Conservation (phyloP, 2,329 filamentous ascomycete genomes). For the Triangularia verruculosa region DNA sequence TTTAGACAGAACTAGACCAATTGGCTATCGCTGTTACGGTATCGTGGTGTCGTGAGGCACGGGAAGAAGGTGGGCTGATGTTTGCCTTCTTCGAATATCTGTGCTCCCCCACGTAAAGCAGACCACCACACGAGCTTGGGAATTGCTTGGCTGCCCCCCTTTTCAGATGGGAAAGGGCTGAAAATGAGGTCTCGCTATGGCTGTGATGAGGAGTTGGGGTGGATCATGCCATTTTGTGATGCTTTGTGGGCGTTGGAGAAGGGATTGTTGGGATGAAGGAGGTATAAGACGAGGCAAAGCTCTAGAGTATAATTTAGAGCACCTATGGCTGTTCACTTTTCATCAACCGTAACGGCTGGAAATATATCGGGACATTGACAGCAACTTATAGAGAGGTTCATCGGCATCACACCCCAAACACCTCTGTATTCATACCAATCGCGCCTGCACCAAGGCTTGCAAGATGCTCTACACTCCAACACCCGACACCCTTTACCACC, state of each 20-base stretch:
- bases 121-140: not conserved
- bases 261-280: not conserved
- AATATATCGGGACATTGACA: too few relatives aligned
- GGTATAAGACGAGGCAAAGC: too few relatives aligned
- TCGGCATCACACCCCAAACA: too few relatives aligned
- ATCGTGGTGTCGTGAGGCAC: not conserved
- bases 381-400: too few relatives aligned
- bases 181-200: not conserved
- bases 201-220: not conserved
- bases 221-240: constrained; percentile 4
- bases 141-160: not conserved
- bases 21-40: not conserved
- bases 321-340: too few relatives aligned
- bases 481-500: constrained; percentile 9
- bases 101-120: not conserved
- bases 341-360: too few relatives aligned
- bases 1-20: not conserved
- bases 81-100: not conserved
- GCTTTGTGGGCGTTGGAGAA: not conserved
- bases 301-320: too few relatives aligned
- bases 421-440: too few relatives aligned
- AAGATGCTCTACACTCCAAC: constrained; percentile 2
- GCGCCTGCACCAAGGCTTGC: too few relatives aligned
- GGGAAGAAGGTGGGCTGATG: not conserved
- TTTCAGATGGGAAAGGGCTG: not conserved